phyloP scores from a whole-genome alignment of 1,139 yeast genomes.

The Torulaspora globosa region DNA sequence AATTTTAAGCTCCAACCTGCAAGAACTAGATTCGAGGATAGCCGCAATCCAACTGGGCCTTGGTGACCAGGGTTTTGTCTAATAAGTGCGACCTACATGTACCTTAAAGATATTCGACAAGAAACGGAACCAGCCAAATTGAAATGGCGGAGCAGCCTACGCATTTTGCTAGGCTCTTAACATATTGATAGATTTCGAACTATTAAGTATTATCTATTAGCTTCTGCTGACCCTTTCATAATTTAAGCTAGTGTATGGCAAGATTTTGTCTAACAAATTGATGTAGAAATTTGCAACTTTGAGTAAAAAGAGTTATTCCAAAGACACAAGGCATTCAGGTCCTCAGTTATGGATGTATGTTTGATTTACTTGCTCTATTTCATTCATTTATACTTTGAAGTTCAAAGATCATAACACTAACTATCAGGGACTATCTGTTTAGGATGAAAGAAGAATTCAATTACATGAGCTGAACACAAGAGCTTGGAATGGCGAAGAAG shows the following conservation, averaged over 20 bases:
- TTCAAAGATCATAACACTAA: not conserved
- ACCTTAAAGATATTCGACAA: not conserved
- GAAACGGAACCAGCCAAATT: not conserved
- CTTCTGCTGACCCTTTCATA: not conserved
- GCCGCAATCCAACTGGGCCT: constrained; percentile 46
- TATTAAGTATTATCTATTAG: not conserved
- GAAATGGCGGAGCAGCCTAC: not conserved
- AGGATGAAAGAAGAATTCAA: constrained; percentile 39
- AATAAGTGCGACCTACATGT: not conserved
- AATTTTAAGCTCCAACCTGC: constrained; percentile 54
- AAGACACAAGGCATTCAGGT: not conserved
- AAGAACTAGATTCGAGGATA: constrained; percentile 57
- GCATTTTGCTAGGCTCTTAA: not conserved
- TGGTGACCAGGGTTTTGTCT: constrained; percentile 61
- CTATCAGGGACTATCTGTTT: not conserved
- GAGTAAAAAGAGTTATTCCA: not conserved
- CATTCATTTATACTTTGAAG: not conserved
- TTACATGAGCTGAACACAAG: constrained; percentile 43
- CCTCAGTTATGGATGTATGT: constrained; percentile 11
- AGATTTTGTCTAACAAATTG: not conserved
- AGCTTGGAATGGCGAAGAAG: constrained; percentile 53
- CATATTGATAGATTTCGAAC: not conserved
- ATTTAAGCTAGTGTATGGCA: not conserved
- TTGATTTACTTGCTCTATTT: not conserved
- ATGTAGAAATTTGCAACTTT: not conserved